Evolutionary conservation across 1,284 basidiomycete species (phyloP).

Genomic region (Cerioporus squamosus): DNA sequence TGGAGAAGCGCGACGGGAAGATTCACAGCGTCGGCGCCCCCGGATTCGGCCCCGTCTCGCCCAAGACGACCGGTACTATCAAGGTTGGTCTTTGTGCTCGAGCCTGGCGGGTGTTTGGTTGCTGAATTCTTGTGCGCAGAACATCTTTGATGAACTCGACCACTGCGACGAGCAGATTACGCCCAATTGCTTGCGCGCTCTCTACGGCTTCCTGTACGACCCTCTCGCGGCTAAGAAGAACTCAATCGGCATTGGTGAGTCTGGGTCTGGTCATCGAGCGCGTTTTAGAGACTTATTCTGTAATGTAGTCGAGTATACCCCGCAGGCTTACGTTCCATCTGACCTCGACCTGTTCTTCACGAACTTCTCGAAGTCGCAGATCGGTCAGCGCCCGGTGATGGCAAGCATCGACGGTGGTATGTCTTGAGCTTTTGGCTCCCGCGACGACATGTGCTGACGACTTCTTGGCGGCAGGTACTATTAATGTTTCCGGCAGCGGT

Average conservation of each 20-base stretch:
- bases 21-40: slow-evolving; percentile 31
- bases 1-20: not conserved
- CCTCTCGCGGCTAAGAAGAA: slow-evolving; percentile 50
- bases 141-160: slow-evolving; percentile 5
- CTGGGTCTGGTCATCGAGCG: not conserved
- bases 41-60: slow-evolving; percentile 35
- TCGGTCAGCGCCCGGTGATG: slow-evolving; percentile 42
- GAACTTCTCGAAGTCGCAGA: slow-evolving; percentile 41
- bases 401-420: slow-evolving; percentile 55
- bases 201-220: slow-evolving; percentile 56
- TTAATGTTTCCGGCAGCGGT: slow-evolving; percentile 35
- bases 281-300: not conserved
- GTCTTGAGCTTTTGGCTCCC: too few relatives aligned
- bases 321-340: slow-evolving; percentile 46
- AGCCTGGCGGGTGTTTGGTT: not conserved
- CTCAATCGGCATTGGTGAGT: slow-evolving; percentile 53
- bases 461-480: slow-evolving; percentile 36
- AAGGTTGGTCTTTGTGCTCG: not conserved
- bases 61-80: slow-evolving; percentile 39
- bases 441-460: not conserved
- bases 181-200: slow-evolving; percentile 54
- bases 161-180: slow-evolving; percentile 53
- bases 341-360: slow-evolving; percentile 52
- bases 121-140: not conserved
- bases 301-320: slow-evolving; percentile 50